Conservation (phyloP, 176 grass and related monocot species). For the Aegilops sharonensis region DNA sequence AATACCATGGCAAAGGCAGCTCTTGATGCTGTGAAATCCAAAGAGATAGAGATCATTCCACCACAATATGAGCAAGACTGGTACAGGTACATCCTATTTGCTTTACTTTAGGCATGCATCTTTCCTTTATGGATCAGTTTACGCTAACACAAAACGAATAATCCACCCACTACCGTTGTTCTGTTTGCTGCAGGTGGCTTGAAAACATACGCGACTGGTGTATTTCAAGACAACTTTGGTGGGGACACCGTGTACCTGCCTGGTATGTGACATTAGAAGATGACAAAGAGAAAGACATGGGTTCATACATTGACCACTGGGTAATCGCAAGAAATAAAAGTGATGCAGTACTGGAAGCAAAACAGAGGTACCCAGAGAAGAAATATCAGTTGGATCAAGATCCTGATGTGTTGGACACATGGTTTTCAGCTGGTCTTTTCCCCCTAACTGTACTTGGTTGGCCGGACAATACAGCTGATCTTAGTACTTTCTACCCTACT, state of each 20-base stretch:
- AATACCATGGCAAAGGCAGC: conserved; percentile 73
- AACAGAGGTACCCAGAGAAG: conserved; percentile 56
- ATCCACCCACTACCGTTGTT: not conserved
- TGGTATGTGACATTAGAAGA: conserved; percentile 87
- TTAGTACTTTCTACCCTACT: conserved; percentile 83
- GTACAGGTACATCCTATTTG: conserved; percentile 59
- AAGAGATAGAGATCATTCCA: conserved; percentile 87
- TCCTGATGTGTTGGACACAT: conserved; percentile 93
- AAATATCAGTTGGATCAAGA: conserved; percentile 66
- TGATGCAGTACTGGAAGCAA: conserved; percentile 61
- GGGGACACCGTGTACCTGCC: conserved; percentile 86
- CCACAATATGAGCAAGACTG: conserved; percentile 94
- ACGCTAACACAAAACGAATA: not conserved
- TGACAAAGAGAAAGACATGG: conserved; percentile 60
- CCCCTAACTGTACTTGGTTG: conserved; percentile 84
- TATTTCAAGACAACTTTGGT: conserved; percentile 93
- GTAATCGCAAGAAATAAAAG: conserved; percentile 75
- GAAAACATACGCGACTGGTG: conserved; percentile 96
- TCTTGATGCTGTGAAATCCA: conserved; percentile 73
- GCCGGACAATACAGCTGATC: conserved; percentile 79
- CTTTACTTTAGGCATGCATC: not conserved
- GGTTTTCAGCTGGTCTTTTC: conserved; percentile 91
- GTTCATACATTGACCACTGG: conserved; percentile 71
- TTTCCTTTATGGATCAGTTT: not conserved
- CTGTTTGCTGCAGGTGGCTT: conserved; percentile 63